Evolutionary conservation across 768 basidiomycete species (phyloP), one percentile per base, ranked within the genome.

Genomic region (Leucogyrophana mollusca): DNA sequence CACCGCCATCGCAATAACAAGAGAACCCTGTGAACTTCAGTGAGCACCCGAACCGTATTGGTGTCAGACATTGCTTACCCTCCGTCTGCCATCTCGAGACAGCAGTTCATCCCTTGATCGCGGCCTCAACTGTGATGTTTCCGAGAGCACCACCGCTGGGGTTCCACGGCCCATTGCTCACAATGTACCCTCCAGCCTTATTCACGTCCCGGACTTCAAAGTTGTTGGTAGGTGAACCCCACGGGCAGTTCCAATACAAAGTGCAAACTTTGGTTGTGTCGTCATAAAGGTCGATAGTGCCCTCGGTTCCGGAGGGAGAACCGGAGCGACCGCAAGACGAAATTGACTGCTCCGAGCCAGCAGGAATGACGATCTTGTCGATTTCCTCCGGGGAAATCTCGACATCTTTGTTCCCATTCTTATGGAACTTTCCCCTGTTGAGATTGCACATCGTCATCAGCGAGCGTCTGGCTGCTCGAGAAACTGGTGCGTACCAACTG

Each of bases 231-330:
- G 18, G 30, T n/a, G n/a, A n/a, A n/a, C 17, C 14, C 32, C 40
- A 23, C 4, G 52, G 49, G 34, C 32, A 47, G 36, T 41, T 35
- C 50, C 50, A 54, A 34, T 47, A 45, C 39, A 54, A 43, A 13
- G 11, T 14, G 16, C 53, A 45, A 11, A 51, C 44, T 22, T 42
- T 35, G 27, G 37, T 42, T 20, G 25, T 23, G n/a, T 34, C 37
- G 22, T 47, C 53, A 37, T 35, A 37, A 41, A 54, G 40, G 34
- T 24, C 18, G 23, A 54, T 47, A 13, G 20, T 17, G 9, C 53
- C 53, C 45, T 42, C 42, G 4, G 50, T 51, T 18, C 53, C 53
- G 21, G 36, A 17, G 4, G 36, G 3, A n/a, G 53, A 17, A 27
- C 34, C 18, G 13, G 34, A 20, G 5, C 50, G 32, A 14, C 53